These are phyloP conservation scores for Aspergillus awamori DNA, from an alignment of 2,329 filamentous ascomycete species.

Conservation along the genomic window DNA sequence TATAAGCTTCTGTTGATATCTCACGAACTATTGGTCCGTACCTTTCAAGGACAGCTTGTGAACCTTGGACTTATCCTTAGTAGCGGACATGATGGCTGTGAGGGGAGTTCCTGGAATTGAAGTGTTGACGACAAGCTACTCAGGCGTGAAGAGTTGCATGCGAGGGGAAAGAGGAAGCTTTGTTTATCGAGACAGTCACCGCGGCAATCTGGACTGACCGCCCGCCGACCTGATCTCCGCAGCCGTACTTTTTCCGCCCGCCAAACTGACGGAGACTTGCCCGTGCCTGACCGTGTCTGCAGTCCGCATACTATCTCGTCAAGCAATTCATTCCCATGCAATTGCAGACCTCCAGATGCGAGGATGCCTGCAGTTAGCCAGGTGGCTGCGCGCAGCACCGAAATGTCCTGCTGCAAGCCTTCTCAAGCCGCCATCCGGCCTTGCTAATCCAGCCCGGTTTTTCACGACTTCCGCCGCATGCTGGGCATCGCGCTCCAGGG, in stretches of 20 bases:
- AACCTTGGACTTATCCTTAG: conserved; percentile 77
- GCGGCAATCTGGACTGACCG: conserved; percentile 36
- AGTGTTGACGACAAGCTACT: background rate
- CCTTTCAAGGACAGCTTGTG: conserved; percentile 78
- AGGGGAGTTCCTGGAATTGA: background rate
- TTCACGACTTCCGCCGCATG: conserved; percentile 35
- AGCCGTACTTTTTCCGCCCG: conserved; percentile 26
- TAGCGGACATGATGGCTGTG: conserved; percentile 43
- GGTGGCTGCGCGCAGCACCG: conserved; percentile 49
- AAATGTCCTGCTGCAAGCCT: conserved; percentile 35
- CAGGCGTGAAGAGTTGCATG: background rate
- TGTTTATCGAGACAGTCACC: conserved; percentile 36
- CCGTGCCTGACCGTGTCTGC: background rate
- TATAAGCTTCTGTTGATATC: conserved; percentile 31
- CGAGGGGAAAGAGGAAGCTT: conserved; percentile 22
- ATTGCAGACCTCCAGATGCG: conserved; percentile 47
- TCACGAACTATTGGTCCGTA: conserved; percentile 19
- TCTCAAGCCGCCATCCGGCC: conserved; percentile 32
- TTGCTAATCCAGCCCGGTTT: conserved; percentile 29
- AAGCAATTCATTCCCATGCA: conserved; percentile 30
- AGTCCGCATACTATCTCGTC: background rate
- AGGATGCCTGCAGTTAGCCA: conserved; percentile 51
- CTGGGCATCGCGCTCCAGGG: conserved; percentile 24
- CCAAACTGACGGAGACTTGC: conserved; percentile 5
- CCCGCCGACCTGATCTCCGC: conserved; percentile 41